phyloP scores from a whole-genome alignment of 768 basidiomycete species.

The Hygrophorus pudorinus region DNA sequence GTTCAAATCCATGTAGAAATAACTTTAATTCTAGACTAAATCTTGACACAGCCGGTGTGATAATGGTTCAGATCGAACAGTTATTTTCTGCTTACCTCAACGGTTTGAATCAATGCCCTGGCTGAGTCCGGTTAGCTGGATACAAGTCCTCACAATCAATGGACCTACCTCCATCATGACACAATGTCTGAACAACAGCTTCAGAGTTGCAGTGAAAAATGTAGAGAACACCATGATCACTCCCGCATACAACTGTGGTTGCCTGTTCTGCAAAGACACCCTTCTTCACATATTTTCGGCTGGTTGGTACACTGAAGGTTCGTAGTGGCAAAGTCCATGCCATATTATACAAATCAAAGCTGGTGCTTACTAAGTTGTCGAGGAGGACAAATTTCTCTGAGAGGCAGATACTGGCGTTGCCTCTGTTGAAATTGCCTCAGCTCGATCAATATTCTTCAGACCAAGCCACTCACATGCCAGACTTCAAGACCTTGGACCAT shows the following conservation, averaged over 20 bases:
- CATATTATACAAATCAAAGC: neutral
- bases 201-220: neutral
- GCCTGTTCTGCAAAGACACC: too few species aligned
- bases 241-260: neutral
- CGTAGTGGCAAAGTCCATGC: neutral
- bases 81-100: neutral
- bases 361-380: conserved; percentile 1
- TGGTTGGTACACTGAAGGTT: neutral
- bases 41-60: too few species aligned
- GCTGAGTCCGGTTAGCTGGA: neutral
- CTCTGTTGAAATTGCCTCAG: neutral
- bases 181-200: neutral
- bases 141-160: neutral
- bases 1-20: too few species aligned
- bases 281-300: neutral
- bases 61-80: neutral
- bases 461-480: conserved; percentile 1
- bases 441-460: neutral
- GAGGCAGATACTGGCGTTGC: neutral
- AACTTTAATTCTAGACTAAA: too few species aligned
- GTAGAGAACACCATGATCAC: conserved; percentile 1
- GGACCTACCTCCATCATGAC: neutral
- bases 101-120: neutral
- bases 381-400: neutral
- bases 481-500: neutral